A percentile compares a stretch with the other conserved stretches of the same genome.
phyloP scores from a whole-genome alignment of 2,329 filamentous ascomycete species.

The Alternaria arborescens region DNA sequence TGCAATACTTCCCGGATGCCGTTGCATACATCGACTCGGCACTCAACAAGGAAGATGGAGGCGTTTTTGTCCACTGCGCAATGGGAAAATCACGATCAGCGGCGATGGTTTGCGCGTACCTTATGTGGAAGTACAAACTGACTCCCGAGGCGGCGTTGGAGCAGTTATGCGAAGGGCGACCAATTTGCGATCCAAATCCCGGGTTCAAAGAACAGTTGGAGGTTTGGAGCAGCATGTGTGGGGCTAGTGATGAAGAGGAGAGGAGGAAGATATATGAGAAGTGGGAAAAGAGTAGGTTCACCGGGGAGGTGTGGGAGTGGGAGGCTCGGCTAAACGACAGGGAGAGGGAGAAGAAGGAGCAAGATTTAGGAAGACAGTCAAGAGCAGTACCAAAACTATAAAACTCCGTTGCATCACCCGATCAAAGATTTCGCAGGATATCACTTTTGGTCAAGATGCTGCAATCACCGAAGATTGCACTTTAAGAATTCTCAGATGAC shows the following conservation, averaged over 20 bases:
- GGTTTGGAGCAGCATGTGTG: slow-evolving; percentile 42
- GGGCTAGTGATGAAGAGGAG: slow-evolving; percentile 22
- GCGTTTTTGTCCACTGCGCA: slow-evolving; percentile 47
- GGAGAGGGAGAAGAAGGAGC: neutral
- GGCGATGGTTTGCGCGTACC: slow-evolving; percentile 44
- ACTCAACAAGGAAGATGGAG: slow-evolving; percentile 17
- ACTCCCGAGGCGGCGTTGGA: slow-evolving; percentile 30
- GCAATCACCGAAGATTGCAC: neutral
- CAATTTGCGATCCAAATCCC: slow-evolving; percentile 46
- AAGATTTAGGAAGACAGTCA: neutral
- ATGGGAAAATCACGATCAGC: slow-evolving; percentile 48
- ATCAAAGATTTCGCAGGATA: neutral
- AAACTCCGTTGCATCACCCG: neutral
- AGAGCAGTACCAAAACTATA: neutral
- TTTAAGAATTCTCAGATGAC: neutral
- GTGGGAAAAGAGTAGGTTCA: slow-evolving; percentile 47
- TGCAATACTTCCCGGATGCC: slow-evolving; percentile 35
- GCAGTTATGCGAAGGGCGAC: slow-evolving; percentile 44
- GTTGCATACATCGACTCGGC: slow-evolving; percentile 37
- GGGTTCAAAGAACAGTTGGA: slow-evolving; percentile 47
- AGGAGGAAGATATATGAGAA: slow-evolving; percentile 38
- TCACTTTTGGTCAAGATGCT: too few relatives aligned
- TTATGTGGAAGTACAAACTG: slow-evolving; percentile 41
- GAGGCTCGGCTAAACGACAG: slow-evolving; percentile 21
- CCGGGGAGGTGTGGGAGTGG: slow-evolving; percentile 51